A percentile compares a stretch with the other conserved stretches of the same genome.
Conservation (phyloP, 768 basidiomycete genomes). For the Cystobasidium onofrii region DNA sequence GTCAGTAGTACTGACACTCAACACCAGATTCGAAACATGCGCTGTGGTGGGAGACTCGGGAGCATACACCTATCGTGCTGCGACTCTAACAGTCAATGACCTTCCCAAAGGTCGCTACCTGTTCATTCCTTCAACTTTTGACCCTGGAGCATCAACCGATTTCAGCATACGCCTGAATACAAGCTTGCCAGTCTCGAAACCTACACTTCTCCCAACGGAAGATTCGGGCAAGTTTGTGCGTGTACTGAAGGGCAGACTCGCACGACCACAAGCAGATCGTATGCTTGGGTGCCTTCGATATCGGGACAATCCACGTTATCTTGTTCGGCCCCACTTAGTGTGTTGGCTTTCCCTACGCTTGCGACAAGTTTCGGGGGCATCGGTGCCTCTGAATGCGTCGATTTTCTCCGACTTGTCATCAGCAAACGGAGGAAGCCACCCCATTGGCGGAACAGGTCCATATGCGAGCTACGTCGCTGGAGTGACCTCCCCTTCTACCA, state of each 20-base stretch:
- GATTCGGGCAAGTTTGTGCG: not conserved
- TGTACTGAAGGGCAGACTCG: not conserved
- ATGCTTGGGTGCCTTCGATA: not conserved
- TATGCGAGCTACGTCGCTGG: slow-evolving; percentile 21
- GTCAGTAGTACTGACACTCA: not conserved
- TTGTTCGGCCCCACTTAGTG: not conserved
- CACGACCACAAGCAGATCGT: not conserved
- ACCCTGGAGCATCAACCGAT: not conserved
- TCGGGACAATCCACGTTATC: not conserved
- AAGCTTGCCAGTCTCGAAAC: not conserved
- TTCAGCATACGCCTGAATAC: not conserved
- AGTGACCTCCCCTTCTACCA: not conserved
- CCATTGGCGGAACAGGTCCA: not conserved
- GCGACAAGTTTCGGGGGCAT: not conserved
- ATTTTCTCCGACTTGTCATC: not conserved
- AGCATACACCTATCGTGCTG: not conserved
- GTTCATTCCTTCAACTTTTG: slow-evolving; percentile 10
- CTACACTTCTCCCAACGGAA: slow-evolving; percentile 7
- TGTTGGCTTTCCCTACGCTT: not conserved
- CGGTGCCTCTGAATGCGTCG: not conserved
- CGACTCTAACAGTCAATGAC: not conserved
- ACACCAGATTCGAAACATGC: slow-evolving; percentile 1
- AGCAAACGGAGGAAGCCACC: not conserved
- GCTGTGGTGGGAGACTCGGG: not conserved
- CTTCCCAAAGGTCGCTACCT: not conserved